Percentiles rank a stretch among this genome's conserved stretches.
phyloP scores from a whole-genome alignment of 148 eudicot species.

The Rhododendron simsii region DNA sequence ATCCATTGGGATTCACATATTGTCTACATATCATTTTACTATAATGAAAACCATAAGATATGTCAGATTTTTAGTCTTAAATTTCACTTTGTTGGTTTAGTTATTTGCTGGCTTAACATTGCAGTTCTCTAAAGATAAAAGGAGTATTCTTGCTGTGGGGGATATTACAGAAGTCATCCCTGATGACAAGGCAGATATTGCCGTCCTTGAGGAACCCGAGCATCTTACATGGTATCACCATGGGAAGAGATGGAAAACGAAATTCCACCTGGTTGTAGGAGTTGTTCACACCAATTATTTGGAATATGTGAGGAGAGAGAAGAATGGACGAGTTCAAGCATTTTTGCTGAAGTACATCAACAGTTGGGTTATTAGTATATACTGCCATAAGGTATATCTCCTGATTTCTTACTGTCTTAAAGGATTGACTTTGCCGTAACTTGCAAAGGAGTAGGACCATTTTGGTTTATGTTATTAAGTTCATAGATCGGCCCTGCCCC shows the following conservation, averaged over 20 bases:
- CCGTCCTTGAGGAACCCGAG: conserved; percentile 98
- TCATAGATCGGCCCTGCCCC: neutral
- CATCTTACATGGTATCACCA: conserved; percentile 99
- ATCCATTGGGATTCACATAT: neutral
- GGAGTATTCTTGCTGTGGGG: conserved; percentile 91
- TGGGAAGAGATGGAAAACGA: conserved; percentile 88
- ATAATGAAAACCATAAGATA: neutral
- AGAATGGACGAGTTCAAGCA: conserved; percentile 60
- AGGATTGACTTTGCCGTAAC: neutral
- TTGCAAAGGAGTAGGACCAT: neutral
- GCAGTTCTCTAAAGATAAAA: conserved; percentile 75
- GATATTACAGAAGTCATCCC: conserved; percentile 81
- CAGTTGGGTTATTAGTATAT: conserved; percentile 82
- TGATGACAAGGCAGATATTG: conserved; percentile 88
- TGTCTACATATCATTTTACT: neutral
- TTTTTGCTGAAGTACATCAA: conserved; percentile 65
- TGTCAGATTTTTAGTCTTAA: neutral
- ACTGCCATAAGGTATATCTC: conserved; percentile 49
- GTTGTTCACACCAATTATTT: conserved; percentile 90
- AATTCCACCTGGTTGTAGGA: conserved; percentile 70
- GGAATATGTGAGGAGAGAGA: conserved; percentile 87
- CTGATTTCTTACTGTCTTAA: neutral
- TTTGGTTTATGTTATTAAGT: neutral
- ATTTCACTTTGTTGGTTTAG: neutral
- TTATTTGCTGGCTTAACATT: neutral